Base-by-base conservation (phyloP, 2,329 filamentous ascomycete species). In the Sporothrix variecibatus region DNA sequence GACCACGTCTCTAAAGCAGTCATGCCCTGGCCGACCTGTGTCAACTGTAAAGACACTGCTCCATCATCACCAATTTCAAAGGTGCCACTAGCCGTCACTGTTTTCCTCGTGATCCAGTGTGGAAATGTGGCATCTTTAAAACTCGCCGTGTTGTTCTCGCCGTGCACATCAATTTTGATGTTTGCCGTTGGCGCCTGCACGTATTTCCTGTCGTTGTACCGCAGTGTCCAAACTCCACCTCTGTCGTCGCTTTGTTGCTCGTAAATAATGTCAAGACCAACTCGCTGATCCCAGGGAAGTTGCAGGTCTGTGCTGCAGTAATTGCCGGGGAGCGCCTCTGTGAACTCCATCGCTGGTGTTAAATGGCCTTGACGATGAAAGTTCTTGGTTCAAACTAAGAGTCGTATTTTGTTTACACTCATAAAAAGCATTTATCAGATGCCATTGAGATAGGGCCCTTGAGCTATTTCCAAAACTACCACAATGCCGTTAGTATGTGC, bases 201-300 rank as follows among this genome's bases (percentile, higher is more conserved):
- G 28, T 67, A 67, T 49, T 67, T 67, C 20, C 40, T 26, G 64
- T 49, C 64, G 15, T 49, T 67, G 64, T 49, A 67, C 15, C 40
- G 38, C 11, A 67, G 12, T 23, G n/a, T 26, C 64, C 11, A 49
- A 3, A 23, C 9, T 3, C 9, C 17, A 8, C 1, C 6, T 6
- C 2, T 34, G 3, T 40, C 34, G 2, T 23, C 12, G 11, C 20
- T 17, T 1, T 20, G 11, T 20, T 38, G 20, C 6, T 38, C 20
- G 20, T n/a, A 20, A 1, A n/a, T 38, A 5, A 43, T 64, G 28
- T 64, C 31, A 7, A 64, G 12, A 20, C 40, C 60, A 40, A 64
- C 20, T 20, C 34, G 20, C 60, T 64, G 60, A 17, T 64, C 60
- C 60, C 60, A 64, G 28, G 60, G 17, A 20, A 64, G 12, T 34